Percentiles rank a stretch among this genome's conserved stretches.
These are phyloP conservation scores for Fraxinus baroniana DNA, from an alignment of 305 asterid species.

Conservation along the genomic window DNA sequence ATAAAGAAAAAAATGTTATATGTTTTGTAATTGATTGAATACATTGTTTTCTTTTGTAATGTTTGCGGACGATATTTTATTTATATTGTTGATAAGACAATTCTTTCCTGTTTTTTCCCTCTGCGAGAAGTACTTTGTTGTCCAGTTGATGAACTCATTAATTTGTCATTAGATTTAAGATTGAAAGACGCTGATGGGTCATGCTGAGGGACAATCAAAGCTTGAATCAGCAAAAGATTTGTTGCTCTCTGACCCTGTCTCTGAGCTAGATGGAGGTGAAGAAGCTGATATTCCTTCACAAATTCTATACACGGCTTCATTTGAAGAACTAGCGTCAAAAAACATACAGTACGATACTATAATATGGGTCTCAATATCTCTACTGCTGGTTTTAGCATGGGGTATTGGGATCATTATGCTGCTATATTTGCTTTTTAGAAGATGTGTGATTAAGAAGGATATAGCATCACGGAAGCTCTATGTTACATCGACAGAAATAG, in stretches of 20 bases:
- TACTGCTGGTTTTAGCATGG: conserved; percentile 71
- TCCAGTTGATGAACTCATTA: conserved; percentile 13
- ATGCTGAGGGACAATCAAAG: conserved; percentile 41
- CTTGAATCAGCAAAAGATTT: conserved; percentile 33
- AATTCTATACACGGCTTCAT: conserved; percentile 54
- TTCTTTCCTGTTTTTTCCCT: background rate
- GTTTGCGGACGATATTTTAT: background rate
- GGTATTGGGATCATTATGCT: conserved; percentile 69
- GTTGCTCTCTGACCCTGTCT: conserved; percentile 48
- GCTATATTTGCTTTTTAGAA: conserved; percentile 57
- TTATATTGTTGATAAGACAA: background rate
- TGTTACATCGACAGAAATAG: conserved; percentile 52
- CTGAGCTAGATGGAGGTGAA: conserved; percentile 51
- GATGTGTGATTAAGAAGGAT: conserved; percentile 72
- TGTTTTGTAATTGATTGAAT: background rate
- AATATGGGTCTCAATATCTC: conserved; percentile 68
- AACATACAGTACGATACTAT: conserved; percentile 54
- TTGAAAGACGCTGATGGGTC: conserved; percentile 53
- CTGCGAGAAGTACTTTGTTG: background rate
- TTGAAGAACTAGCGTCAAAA: conserved; percentile 52
- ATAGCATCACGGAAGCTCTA: conserved; percentile 59
- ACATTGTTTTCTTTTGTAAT: background rate
- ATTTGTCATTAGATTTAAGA: conserved; percentile 21
- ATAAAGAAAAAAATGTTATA: background rate
- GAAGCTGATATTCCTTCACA: conserved; percentile 36